Evolutionary conservation across 1,284 basidiomycete species (phyloP).

Genomic region (Malassezia cuniculi): DNA sequence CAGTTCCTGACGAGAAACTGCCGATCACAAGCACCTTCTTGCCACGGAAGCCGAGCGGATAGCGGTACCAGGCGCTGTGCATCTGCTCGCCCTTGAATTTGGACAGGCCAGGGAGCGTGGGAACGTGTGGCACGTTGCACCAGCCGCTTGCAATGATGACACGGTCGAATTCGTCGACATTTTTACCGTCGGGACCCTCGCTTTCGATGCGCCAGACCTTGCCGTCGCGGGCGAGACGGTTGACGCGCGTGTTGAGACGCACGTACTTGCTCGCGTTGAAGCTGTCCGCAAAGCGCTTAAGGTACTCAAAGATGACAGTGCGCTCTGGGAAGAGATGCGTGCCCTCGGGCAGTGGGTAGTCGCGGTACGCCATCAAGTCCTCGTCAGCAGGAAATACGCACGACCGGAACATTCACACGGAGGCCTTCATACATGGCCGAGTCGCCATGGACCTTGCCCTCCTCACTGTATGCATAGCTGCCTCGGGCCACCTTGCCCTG

Average conservation of each 20-base stretch:
- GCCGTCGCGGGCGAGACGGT: slow-evolving; percentile 25
- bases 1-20: slow-evolving; percentile 49
- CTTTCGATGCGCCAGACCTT: slow-evolving; percentile 7
- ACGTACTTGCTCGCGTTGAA: slow-evolving; percentile 22
- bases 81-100: slow-evolving; percentile 46
- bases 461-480: too few species aligned
- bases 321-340: slow-evolving; percentile 19
- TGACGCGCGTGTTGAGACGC: slow-evolving; percentile 46
- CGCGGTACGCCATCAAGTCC: slow-evolving; percentile 44
- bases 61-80: slow-evolving; percentile 49
- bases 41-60: slow-evolving; percentile 30
- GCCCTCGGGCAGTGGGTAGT: slow-evolving; percentile 21
- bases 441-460: too few species aligned
- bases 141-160: slow-evolving; percentile 48
- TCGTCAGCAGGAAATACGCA: too few species aligned
- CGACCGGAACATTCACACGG: slow-evolving; percentile 38
- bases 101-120: slow-evolving; percentile 46
- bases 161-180: slow-evolving; percentile 17
- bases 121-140: slow-evolving; percentile 49
- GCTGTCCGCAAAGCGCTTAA: slow-evolving; percentile 41
- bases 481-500: too few species aligned
- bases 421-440: slow-evolving; percentile 43
- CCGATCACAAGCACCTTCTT: slow-evolving; percentile 50
- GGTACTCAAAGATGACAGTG: slow-evolving; percentile 43
- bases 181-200: slow-evolving; percentile 1